A percentile compares a stretch with the other conserved stretches of the same genome.
These are phyloP conservation scores for Trichosporon ovoides DNA, from an alignment of 1,284 basidiomycete genomes.

Conservation along the genomic window DNA sequence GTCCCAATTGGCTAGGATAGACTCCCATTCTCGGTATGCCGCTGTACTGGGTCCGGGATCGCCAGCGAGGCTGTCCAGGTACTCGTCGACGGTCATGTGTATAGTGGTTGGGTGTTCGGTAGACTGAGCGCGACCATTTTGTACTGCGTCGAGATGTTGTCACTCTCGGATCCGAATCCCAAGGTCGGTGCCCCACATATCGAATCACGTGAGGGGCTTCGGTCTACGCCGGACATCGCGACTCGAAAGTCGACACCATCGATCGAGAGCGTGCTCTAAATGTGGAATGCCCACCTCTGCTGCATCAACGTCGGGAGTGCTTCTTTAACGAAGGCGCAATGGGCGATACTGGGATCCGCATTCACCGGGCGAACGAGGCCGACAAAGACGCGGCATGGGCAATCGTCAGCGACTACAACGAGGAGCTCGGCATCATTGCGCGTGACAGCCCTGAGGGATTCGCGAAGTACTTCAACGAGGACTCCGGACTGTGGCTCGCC, in stretches of 20 bases:
- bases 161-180: neutral
- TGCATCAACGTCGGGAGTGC: too few species aligned
- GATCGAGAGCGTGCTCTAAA: too few species aligned
- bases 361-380: neutral
- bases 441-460: conserved; percentile 25
- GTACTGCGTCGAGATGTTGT: neutral
- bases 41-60: conserved; percentile 14
- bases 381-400: conserved; percentile 9
- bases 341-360: neutral
- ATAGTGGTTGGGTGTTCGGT: neutral
- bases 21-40: conserved; percentile 19
- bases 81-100: conserved; percentile 15
- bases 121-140: neutral
- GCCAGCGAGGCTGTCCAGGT: conserved; percentile 14
- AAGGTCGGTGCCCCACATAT: neutral
- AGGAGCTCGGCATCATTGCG: conserved; percentile 9
- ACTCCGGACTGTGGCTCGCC: conserved; percentile 26
- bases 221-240: neutral
- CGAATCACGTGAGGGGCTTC: neutral
- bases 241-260: neutral
- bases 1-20: neutral
- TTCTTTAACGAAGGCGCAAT: neutral
- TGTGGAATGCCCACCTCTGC: too few species aligned
- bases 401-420: conserved; percentile 14
- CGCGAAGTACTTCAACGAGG: conserved; percentile 28